Evolutionary conservation across 2,329 filamentous ascomycete genomes (phyloP).

Genomic region (Hyphodiscus sp.): DNA sequence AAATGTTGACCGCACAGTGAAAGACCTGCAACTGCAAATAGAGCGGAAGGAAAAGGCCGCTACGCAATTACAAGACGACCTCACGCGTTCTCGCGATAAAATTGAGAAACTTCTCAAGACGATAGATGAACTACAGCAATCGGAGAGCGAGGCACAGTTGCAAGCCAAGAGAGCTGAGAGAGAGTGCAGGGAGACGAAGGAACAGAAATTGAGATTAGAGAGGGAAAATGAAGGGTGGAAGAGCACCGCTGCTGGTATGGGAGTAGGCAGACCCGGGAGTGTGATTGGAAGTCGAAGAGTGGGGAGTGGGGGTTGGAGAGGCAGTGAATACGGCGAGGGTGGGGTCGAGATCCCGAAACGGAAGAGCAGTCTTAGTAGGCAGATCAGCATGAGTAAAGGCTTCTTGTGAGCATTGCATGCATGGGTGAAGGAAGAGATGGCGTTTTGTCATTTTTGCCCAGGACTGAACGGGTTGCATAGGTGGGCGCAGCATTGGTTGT

Average conservation of each 20-base stretch:
- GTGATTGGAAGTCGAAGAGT: constrained; percentile 20
- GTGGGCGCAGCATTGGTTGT: too few species aligned
- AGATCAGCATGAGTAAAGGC: constrained; percentile 69
- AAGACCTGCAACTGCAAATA: constrained; percentile 86
- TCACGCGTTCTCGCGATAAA: constrained; percentile 81
- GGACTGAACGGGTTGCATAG: neutral
- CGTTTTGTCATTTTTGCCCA: neutral
- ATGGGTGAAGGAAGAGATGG: neutral
- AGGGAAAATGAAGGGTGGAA: constrained; percentile 83
- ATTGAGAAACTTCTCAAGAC: constrained; percentile 81
- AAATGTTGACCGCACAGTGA: constrained; percentile 88
- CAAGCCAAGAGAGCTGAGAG: constrained; percentile 79
- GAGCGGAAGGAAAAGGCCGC: constrained; percentile 90
- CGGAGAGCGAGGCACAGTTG: constrained; percentile 76
- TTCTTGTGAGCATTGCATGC: constrained; percentile 47
- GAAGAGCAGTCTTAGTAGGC: constrained; percentile 58
- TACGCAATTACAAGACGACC: constrained; percentile 72
- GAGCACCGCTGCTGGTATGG: constrained; percentile 53
- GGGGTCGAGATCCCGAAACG: constrained; percentile 52
- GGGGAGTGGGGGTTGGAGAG: constrained; percentile 28
- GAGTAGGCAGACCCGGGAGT: constrained; percentile 17
- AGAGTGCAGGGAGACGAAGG: constrained; percentile 39
- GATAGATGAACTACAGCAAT: constrained; percentile 89
- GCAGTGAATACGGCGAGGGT: constrained; percentile 26
- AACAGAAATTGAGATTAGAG: constrained; percentile 63